Percentiles rank a stretch among this genome's conserved stretches.
Conservation (phyloP, 352 stramenopile species). For the Globisporangium recalcitrans region DNA sequence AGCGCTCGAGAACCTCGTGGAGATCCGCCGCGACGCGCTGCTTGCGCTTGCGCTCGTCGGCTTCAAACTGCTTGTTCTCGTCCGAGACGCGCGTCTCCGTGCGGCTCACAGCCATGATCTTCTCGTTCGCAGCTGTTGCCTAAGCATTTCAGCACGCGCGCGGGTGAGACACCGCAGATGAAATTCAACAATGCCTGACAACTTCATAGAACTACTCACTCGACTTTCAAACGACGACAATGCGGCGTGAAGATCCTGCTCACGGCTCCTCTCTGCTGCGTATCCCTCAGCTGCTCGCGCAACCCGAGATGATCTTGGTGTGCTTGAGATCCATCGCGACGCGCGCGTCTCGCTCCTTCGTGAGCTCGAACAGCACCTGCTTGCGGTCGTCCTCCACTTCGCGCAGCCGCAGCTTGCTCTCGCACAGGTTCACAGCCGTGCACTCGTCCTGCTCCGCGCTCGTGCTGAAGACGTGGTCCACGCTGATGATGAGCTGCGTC, state of each 20-base stretch:
- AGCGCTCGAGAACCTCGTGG: conserved; percentile 37
- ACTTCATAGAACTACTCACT: neutral
- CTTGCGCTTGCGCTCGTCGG: conserved; percentile 48
- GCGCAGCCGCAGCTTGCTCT: conserved; percentile 48
- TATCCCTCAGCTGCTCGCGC: conserved; percentile 42
- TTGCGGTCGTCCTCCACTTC: conserved; percentile 59
- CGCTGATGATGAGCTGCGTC: conserved; percentile 36
- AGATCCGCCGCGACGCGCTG: conserved; percentile 34
- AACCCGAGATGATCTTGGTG: conserved; percentile 30
- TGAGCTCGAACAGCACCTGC: conserved; percentile 58
- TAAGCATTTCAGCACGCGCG: neutral
- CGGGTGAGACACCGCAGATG: neutral
- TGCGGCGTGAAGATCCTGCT: conserved; percentile 31
- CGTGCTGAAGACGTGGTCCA: conserved; percentile 34
- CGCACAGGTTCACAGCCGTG: conserved; percentile 25
- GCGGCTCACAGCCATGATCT: conserved; percentile 26
- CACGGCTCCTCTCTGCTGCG: conserved; percentile 32
- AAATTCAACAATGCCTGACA: neutral
- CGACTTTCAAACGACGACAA: conserved; percentile 17
- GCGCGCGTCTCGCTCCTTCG: conserved; percentile 29
- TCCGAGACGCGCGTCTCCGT: conserved; percentile 30
- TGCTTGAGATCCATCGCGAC: conserved; percentile 26
- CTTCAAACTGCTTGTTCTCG: conserved; percentile 36
- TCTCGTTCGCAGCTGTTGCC: conserved; percentile 31
- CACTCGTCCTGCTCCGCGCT: conserved; percentile 56